phyloP scores from a whole-genome alignment of 108 stramenopile species.

The Pseudonitzschia delicatissima region DNA sequence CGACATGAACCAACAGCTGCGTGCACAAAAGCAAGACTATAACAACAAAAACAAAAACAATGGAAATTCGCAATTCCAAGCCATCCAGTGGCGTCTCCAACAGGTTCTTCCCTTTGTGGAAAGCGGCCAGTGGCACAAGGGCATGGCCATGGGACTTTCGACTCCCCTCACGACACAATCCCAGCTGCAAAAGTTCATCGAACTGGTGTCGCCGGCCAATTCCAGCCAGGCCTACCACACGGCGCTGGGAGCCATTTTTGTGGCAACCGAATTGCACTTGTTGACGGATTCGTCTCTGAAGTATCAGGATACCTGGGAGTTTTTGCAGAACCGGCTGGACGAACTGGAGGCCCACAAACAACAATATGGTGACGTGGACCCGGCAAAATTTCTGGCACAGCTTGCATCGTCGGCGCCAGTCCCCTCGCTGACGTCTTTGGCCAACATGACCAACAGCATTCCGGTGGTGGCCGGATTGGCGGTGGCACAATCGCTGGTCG shows the following conservation, averaged over 20 bases:
- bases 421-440: not conserved
- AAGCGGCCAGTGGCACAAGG: constrained; percentile 69
- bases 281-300: constrained; percentile 43
- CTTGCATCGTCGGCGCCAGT: not conserved
- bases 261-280: constrained; percentile 78
- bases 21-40: constrained; percentile 5
- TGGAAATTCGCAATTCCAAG: not conserved
- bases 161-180: constrained; percentile 51
- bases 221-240: constrained; percentile 31
- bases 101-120: constrained; percentile 43
- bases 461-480: constrained; percentile 47
- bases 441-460: constrained; percentile 13
- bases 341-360: constrained; percentile 45
- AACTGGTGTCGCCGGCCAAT: constrained; percentile 37
- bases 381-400: not conserved
- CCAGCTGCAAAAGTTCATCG: constrained; percentile 60
- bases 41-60: not conserved
- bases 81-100: constrained; percentile 26
- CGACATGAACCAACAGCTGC: constrained; percentile 61
- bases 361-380: not conserved
- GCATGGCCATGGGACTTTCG: constrained; percentile 79
- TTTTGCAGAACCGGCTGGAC: constrained; percentile 52
- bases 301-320: constrained; percentile 63
- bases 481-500: constrained; percentile 56
- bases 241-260: constrained; percentile 66